Conservation (phyloP, 139 green algal genomes). For the Volvox africanus region DNA sequence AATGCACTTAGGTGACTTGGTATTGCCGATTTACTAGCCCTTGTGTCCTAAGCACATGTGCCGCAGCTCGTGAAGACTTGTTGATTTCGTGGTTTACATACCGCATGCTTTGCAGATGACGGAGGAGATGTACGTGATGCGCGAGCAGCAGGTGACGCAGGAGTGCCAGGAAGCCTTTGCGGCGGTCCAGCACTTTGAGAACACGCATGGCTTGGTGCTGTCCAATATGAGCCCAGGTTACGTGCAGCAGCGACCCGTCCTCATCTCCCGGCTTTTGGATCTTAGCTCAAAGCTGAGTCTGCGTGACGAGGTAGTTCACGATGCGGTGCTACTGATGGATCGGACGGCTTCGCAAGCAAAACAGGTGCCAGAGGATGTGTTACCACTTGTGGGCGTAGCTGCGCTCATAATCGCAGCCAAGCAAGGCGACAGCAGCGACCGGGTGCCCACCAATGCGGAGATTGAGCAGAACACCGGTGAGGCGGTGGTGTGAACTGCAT, state of each 20-base stretch:
- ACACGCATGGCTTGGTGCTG: conserved; percentile 75
- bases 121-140: conserved; percentile 30
- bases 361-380: conserved; percentile 66
- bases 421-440: conserved; percentile 53
- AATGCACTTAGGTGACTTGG: no score
- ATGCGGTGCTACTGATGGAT: conserved; percentile 83
- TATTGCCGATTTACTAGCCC: no score
- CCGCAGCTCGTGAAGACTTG: no score
- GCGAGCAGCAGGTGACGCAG: conserved; percentile 47
- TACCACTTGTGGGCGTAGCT: conserved; percentile 65
- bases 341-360: conserved; percentile 65
- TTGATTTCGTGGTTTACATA: no score
- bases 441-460: conserved; percentile 38
- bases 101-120: conserved; percentile 24
- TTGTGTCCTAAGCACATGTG: no score
- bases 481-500: neutral
- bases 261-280: conserved; percentile 69
- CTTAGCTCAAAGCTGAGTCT: conserved; percentile 49
- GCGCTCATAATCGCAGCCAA: conserved; percentile 63
- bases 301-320: conserved; percentile 70
- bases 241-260: conserved; percentile 71
- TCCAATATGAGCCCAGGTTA: conserved; percentile 79
- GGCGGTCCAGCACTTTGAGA: conserved; percentile 79
- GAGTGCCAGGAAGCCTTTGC: conserved; percentile 68
- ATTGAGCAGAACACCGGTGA: conserved; percentile 51